Base-by-base conservation (phyloP, 1,139 yeast genomes). In the Hansenula sp. region DNA sequence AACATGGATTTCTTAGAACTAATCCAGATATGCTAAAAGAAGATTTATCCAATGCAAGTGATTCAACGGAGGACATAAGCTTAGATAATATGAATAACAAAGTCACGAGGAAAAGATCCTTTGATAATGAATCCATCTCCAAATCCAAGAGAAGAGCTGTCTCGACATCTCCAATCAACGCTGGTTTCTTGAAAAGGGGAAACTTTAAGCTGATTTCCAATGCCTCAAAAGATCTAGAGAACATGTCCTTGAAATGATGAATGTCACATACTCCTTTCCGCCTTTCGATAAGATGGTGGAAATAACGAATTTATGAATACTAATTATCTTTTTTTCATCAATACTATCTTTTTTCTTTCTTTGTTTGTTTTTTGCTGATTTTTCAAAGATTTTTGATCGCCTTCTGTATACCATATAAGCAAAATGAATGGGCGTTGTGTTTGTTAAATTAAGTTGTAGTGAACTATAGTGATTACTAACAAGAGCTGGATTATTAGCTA, bases 241-340 rank as follows among this genome's bases (percentile, higher is more conserved):
- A 50, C 45, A 56, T 56, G 60, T 36, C 51, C 15, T 56, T 71
- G 48, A 65, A 73, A 70, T 52, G 9, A n/a, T n/a, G n/a, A n/a
- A n/a, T n/a, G 78, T 77, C 6, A 16, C n/a, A 13, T 4, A 32
- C 25, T 21, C 25, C 9, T 21, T 21, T 9, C 9, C 25, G 9
- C 25, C 25, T 21, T 21, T 21, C 25, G 9, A 18, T 12, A 10
- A 33, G 8, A 8, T 33, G 13, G n/a, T 33, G 27, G 10, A 5
- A 10, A 15, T 31, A 13, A 31, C 18, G 33, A 31, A 4, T 28
- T 28, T 28, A 28, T 28, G 31, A 28, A 28, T 28, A 28, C 13
- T 6, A 21, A 21, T 9, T 21, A 9, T 21, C 9, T 21, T 21
- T n/a, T n/a, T n/a, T n/a, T n/a, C n/a, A n/a, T n/a, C n/a, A n/a